Evolutionary conservation across 441 rosid genomes (phyloP), one percentile per base, ranked within the genome.

Genomic region (Erysimum pusillum): DNA sequence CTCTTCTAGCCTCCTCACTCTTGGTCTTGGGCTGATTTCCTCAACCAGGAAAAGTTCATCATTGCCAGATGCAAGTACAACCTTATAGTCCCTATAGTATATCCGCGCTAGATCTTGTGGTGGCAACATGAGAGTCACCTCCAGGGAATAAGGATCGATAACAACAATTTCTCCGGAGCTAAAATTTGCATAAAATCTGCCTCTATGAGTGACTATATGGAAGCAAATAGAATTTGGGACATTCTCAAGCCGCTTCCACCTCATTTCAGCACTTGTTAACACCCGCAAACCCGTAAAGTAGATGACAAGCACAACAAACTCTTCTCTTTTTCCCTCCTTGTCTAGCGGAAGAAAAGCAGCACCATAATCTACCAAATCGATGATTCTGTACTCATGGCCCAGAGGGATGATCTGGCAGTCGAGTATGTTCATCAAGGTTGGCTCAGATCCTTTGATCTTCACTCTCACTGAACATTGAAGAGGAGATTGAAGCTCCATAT

Each of bases 401-500:
- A 58, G 7, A 34, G 22, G 2, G 22, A 58, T 13, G 13, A 58
- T 35, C 7, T 58, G 63, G 3, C 41, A 58, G 25, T 58, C 63
- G 6, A 34, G 63, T 22, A 34, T 35, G 14, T 58, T 58, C 22
- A 58, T n/a, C 7, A 9, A 9, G 22, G 14, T 58, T 51, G 34
- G 61, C 0, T 49, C 28, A 61, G 9, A 22, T 25, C 13, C 39
- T 38, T 32, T 17, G 5, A 59, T 38, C 6, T 48, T 61, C 51
- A n/a, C 39, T 71, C 49, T 72, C 51, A 72, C 61, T 15, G 69
- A 49, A 5, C 76, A 72, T 4, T 72, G 61, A 38, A 61, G 4
- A 1, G 41, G 17, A 46, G 59, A 34, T 48, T 48, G 35, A 46
- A n/a, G 17, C 13, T 62, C 42, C n/a, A 38, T 49, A 7, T 45